phyloP scores from a whole-genome alignment of 306 rosid species.

The Begonia fuchsioides region DNA sequence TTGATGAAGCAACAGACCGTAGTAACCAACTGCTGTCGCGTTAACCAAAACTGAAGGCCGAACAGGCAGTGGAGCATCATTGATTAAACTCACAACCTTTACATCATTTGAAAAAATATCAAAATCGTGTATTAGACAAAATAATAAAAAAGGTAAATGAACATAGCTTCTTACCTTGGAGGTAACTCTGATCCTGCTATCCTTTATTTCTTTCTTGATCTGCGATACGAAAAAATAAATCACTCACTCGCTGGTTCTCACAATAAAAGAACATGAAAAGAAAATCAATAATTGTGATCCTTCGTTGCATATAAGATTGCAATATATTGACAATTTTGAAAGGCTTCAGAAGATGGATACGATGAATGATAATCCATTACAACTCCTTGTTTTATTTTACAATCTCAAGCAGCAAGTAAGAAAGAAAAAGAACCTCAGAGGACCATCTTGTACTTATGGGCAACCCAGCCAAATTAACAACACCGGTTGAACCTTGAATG shows the following conservation, averaged over 20 bases:
- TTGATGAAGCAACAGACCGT: slow-evolving; percentile 37
- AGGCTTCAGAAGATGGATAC: not conserved
- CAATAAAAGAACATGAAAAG: not conserved
- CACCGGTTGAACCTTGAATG: slow-evolving; percentile 67
- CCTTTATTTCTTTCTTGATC: slow-evolving; percentile 87
- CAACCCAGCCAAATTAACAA: slow-evolving; percentile 91
- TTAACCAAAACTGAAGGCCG: slow-evolving; percentile 78
- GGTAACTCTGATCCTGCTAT: slow-evolving; percentile 80
- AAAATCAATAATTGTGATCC: too few relatives aligned
- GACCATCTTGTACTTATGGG: slow-evolving; percentile 97
- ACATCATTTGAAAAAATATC: slow-evolving; percentile 28
- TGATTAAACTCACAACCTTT: slow-evolving; percentile 73
- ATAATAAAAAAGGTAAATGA: not conserved
- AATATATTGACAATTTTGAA: not conserved
- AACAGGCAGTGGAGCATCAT: slow-evolving; percentile 51
- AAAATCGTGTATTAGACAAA: slow-evolving; percentile 1
- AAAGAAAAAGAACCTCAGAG: slow-evolving; percentile 37
- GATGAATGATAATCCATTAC: not conserved
- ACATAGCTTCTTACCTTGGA: slow-evolving; percentile 49
- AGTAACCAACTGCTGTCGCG: slow-evolving; percentile 94
- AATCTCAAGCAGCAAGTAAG: not conserved
- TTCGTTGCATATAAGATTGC: too few relatives aligned
- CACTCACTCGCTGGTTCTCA: not conserved
- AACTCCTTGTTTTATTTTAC: not conserved
- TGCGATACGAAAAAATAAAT: slow-evolving; percentile 18